Conservation (phyloP, 768 basidiomycete genomes). For the Omphalotus guepiniiformis region DNA sequence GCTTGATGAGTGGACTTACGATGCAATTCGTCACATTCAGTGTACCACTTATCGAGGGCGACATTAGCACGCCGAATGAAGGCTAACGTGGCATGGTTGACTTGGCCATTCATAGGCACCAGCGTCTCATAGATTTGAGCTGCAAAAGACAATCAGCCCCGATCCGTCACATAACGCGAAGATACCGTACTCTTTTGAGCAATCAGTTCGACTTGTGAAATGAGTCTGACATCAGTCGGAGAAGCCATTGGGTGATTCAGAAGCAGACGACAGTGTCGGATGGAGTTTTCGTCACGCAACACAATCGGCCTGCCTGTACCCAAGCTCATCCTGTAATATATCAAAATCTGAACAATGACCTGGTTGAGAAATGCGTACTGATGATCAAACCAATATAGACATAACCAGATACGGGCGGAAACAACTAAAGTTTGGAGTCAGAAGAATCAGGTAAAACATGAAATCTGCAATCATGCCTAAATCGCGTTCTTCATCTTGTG, state of each 20-base stretch:
- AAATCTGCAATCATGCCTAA: constrained; percentile 48
- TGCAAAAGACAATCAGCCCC: constrained; percentile 23
- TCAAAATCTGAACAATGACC: neutral
- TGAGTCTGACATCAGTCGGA: constrained; percentile 82
- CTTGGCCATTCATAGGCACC: constrained; percentile 78
- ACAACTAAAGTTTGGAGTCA: constrained; percentile 49
- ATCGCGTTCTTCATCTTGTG: constrained; percentile 83
- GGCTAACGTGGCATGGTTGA: constrained; percentile 78
- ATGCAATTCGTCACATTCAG: constrained; percentile 83
- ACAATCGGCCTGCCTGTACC: constrained; percentile 90
- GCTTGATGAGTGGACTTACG: constrained; percentile 35
- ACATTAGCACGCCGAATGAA: constrained; percentile 85
- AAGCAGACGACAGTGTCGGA: constrained; percentile 78
- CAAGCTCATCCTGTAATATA: constrained; percentile 68
- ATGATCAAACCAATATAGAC: constrained; percentile 95
- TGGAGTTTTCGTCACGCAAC: constrained; percentile 83
- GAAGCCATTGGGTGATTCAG: constrained; percentile 84
- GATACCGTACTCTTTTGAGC: constrained; percentile 75
- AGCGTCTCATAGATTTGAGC: constrained; percentile 94
- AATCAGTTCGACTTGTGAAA: constrained; percentile 87
- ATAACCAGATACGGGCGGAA: constrained; percentile 91
- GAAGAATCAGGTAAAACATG: constrained; percentile 9
- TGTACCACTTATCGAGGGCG: constrained; percentile 89
- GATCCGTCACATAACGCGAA: neutral
- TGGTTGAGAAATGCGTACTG: constrained; percentile 44